Evolutionary conservation across 1,284 basidiomycete species (phyloP).

Genomic region (Pseudozyma sp.): DNA sequence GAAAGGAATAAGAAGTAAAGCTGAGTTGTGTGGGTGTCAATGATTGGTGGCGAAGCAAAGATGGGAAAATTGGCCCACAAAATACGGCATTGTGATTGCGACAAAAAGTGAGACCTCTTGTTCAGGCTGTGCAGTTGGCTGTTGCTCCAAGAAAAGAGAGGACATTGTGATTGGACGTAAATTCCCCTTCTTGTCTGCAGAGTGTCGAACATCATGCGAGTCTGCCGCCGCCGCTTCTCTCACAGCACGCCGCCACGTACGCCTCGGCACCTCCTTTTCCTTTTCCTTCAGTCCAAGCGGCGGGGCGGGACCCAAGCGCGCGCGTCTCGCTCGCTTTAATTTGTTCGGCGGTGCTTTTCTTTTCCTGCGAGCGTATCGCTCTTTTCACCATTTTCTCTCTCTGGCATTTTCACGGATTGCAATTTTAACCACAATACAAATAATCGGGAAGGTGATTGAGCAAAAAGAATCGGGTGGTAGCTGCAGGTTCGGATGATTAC

Average conservation of each 20-base stretch:
- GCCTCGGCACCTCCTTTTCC: constrained; percentile 4
- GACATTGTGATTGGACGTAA: constrained; percentile 2
- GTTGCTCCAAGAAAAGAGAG: constrained; percentile 6
- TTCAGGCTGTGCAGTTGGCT: not conserved
- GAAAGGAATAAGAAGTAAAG: not conserved
- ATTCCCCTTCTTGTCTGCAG: too few relatives aligned
- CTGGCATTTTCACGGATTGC: constrained; percentile 2
- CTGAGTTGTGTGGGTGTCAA: too few relatives aligned
- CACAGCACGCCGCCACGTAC: constrained; percentile 3
- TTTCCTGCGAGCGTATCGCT: constrained; percentile 8
- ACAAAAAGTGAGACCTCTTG: too few relatives aligned
- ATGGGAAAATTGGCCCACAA: not conserved
- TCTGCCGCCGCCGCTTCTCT: constrained; percentile 1
- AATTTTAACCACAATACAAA: not conserved
- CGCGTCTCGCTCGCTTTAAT: not conserved
- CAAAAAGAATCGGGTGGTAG: not conserved
- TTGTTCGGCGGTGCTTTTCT: not conserved
- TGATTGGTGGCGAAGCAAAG: not conserved
- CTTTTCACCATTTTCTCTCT: not conserved
- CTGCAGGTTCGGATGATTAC: not conserved
- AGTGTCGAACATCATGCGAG: constrained; percentile 8
- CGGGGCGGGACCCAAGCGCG: not conserved
- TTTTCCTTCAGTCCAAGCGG: not conserved
- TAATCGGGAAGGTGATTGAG: constrained; percentile 1
- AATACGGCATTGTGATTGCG: too few relatives aligned